Base-by-base conservation (phyloP, 2,329 filamentous ascomycete species). In the Curvularia sp. region DNA sequence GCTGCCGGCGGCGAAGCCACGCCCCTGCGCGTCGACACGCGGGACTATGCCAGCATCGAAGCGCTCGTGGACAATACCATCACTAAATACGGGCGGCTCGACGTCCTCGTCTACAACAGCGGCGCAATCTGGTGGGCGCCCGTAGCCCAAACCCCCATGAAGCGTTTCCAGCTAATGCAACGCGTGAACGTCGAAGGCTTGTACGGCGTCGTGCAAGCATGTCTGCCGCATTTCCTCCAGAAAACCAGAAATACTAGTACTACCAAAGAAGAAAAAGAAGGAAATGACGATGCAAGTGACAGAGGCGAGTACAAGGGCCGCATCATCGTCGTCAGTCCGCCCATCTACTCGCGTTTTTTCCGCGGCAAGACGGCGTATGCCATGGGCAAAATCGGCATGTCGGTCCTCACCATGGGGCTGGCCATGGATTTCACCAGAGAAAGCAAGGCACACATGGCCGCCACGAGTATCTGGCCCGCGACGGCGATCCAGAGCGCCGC, bases 61-160 rank as follows among this genome's bases (percentile, higher is more conserved):
- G 67, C 73, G 7, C 81, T 94, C 39, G 79, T 93, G 2, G 73
- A 83, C 12, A 25, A 82, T 54, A 88, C 88, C 0, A 77, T 90
- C 5, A 63, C 79, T 68, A 80, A 75, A 4, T 89, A 89, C 67
- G 82, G 83, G 42, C 84, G 84, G 21, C 80, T 96, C 3, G 91
- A 95, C 72, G 88, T 89, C 0, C 78, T 96, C 2, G 76, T 95
- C 48, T 96, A 96, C 80, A 96, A 95, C 74, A 88, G 89, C 0
- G 92, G 92, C 39, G 92, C 92, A 2, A 93, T 96, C 65, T 95
- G 89, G 88, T 94, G 91, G 91, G 85, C 89, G 0, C 84, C 89
- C 1, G 86, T 96, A 0, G 84, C 87, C 50, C 84, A 87, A 46
- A 94, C 91, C 0, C 88, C 90, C 0, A 80, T 89, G 63, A 90